Evolutionary conservation across 495 filamentous ascomycete species (phyloP).

Genomic region (Cudoniella acicularis): DNA sequence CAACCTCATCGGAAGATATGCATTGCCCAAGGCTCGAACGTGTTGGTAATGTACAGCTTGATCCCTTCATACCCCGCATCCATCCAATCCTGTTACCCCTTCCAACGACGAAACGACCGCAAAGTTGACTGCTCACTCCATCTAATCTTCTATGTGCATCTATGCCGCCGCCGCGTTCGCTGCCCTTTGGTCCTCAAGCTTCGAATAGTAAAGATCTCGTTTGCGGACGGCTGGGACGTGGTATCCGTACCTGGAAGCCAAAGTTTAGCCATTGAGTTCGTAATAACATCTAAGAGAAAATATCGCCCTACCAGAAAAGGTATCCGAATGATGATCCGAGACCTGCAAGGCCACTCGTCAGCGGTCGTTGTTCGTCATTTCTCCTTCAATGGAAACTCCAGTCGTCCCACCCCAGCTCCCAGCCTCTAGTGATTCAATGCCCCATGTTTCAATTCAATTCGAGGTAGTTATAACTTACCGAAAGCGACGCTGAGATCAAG

Average conservation of each 20-base stretch:
- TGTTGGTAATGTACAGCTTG: constrained; percentile 27
- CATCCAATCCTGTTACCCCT: neutral
- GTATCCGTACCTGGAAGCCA: constrained; percentile 47
- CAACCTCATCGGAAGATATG: neutral
- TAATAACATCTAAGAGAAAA: constrained; percentile 4
- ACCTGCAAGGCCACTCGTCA: constrained; percentile 39
- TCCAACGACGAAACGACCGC: neutral
- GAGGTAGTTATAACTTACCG: constrained; percentile 49
- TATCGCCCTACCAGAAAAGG: constrained; percentile 67
- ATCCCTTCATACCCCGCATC: constrained; percentile 7
- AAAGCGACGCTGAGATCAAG: constrained; percentile 74
- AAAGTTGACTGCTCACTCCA: constrained; percentile 1
- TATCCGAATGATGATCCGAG: constrained; percentile 69
- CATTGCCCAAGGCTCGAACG: constrained; percentile 15
- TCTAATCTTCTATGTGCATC: neutral
- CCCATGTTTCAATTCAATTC: neutral
- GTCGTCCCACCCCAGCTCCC: neutral
- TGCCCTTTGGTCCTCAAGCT: constrained; percentile 67
- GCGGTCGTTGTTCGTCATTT: constrained; percentile 4
- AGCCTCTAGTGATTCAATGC: neutral
- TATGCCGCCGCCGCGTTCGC: constrained; percentile 30
- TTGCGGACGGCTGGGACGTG: constrained; percentile 73
- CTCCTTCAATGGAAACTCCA: neutral
- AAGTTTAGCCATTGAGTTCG: constrained; percentile 3
- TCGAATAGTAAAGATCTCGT: constrained; percentile 73